Evolutionary conservation across 2,329 filamentous ascomycete species (phyloP).

Genomic region (Pestalotiopsis sp.): DNA sequence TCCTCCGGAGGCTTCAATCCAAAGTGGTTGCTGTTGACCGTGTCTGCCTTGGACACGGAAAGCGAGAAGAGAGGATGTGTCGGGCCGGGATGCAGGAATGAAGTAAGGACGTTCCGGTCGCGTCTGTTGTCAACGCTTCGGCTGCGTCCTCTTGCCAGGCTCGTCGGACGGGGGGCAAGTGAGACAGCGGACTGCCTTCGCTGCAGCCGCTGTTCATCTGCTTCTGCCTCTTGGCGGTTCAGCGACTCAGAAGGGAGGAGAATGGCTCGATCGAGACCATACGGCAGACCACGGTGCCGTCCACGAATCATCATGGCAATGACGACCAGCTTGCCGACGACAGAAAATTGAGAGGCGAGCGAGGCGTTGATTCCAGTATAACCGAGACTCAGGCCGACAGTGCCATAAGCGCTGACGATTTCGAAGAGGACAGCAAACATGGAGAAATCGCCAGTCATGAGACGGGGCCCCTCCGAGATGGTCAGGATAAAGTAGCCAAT

Average conservation of each 20-base stretch:
- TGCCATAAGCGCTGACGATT: conserved; percentile 89
- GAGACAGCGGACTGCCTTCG: conserved; percentile 38
- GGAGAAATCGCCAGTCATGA: conserved; percentile 66
- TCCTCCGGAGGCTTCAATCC: conserved; percentile 19
- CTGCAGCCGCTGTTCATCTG: conserved; percentile 39
- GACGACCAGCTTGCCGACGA: conserved; percentile 70
- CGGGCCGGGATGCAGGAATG: conserved; percentile 31
- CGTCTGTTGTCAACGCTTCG: conserved; percentile 27
- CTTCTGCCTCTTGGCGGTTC: conserved; percentile 54
- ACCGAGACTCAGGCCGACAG: conserved; percentile 87
- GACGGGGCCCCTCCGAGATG: conserved; percentile 77
- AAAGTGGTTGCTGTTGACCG: conserved; percentile 1
- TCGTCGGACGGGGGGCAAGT: conserved; percentile 21
- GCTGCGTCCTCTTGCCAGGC: conserved; percentile 25
- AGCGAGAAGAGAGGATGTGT: conserved; percentile 17
- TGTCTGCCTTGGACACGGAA: conserved; percentile 21
- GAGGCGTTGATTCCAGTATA: conserved; percentile 76
- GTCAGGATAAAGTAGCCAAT: conserved; percentile 89
- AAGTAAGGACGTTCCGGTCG: conserved; percentile 21
- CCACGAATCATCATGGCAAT: conserved; percentile 72
- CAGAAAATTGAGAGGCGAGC: conserved; percentile 79
- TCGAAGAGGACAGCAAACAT: conserved; percentile 79
- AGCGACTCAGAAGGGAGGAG: conserved; percentile 59
- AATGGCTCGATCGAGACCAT: conserved; percentile 65
- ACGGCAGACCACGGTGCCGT: conserved; percentile 68